These are phyloP conservation scores for Capsicum pubescens DNA, from an alignment of 257 asterid genomes.

Conservation along the genomic window DNA sequence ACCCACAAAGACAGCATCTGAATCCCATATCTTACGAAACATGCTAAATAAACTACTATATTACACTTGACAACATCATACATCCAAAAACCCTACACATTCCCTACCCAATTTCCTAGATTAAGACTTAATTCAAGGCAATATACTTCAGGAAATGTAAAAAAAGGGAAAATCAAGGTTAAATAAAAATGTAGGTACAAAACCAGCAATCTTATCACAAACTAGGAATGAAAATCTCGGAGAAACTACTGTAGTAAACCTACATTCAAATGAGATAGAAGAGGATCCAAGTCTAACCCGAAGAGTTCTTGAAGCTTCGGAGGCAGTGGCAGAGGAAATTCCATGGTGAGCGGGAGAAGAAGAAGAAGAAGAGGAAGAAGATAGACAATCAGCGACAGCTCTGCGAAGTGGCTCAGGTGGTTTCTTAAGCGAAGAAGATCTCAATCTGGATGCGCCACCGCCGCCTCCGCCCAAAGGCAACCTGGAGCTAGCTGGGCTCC, in stretches of 20 bases:
- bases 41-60: constrained; percentile 1
- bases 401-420: constrained; percentile 99
- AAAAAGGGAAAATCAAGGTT: background rate
- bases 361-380: constrained; percentile 64
- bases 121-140: background rate
- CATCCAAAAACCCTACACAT: background rate
- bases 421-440: constrained; percentile 86
- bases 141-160: constrained; percentile 8
- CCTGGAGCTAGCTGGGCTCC: constrained; percentile 77
- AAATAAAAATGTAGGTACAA: background rate
- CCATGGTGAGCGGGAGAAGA: constrained; percentile 72
- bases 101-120: background rate
- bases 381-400: constrained; percentile 93
- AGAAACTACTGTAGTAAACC: constrained; percentile 24
- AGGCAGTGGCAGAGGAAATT: constrained; percentile 39
- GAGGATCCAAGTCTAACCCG: constrained; percentile 62
- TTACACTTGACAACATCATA: background rate
- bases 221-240: background rate
- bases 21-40: background rate
- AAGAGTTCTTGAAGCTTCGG: constrained; percentile 88
- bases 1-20: constrained; percentile 16
- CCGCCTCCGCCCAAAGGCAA: constrained; percentile 70
- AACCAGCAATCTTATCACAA: background rate
- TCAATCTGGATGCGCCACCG: constrained; percentile 62
- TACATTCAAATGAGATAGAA: constrained; percentile 25